Percentiles rank a stretch among this genome's conserved stretches.
These are phyloP conservation scores for Schizosaccharomyces versatilis DNA, from an alignment of 1,139 yeast genomes.

Conservation along the genomic window DNA sequence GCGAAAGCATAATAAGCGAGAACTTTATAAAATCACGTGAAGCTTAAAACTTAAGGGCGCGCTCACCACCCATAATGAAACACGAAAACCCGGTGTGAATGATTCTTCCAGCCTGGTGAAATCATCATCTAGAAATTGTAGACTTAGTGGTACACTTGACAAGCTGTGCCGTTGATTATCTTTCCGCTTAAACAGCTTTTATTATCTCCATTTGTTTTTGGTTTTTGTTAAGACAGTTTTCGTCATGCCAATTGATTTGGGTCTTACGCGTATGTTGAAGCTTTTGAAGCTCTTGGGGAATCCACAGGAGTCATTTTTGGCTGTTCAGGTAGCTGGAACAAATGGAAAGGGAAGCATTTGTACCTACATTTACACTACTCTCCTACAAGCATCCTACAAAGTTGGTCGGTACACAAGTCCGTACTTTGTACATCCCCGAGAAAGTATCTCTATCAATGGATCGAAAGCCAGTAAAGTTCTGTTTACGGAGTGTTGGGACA, in stretches of 20 bases:
- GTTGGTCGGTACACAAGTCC: slow-evolving; percentile 89
- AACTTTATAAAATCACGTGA: too few relatives aligned
- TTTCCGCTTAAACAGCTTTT: too few relatives aligned
- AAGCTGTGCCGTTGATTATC: too few relatives aligned
- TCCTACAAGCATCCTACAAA: slow-evolving; percentile 32
- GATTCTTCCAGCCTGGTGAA: too few relatives aligned
- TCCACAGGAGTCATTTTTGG: slow-evolving; percentile 19
- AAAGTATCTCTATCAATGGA: slow-evolving; percentile 73
- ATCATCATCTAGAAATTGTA: too few relatives aligned
- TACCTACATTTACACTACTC: slow-evolving; percentile 71
- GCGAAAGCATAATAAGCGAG: too few relatives aligned
- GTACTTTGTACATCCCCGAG: slow-evolving; percentile 78
- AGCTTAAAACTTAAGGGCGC: too few relatives aligned
- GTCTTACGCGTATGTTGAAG: slow-evolving; percentile 7
- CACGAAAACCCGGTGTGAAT: too few relatives aligned
- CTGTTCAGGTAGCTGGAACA: slow-evolving; percentile 88
- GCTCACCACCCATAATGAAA: too few relatives aligned
- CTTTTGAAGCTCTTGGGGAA: slow-evolving; percentile 6
- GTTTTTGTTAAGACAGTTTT: not conserved
- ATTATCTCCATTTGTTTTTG: too few relatives aligned
- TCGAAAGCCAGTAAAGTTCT: slow-evolving; percentile 34
- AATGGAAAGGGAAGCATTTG: slow-evolving; percentile 97
- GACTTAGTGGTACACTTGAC: too few relatives aligned
- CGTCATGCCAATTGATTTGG: slow-evolving; percentile 8
- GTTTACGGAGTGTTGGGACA: slow-evolving; percentile 53